Percentiles rank a stretch among this genome's conserved stretches.
These are phyloP conservation scores for Trichoderma pleuroti DNA, from an alignment of 2,329 filamentous ascomycete genomes.

Conservation along the genomic window DNA sequence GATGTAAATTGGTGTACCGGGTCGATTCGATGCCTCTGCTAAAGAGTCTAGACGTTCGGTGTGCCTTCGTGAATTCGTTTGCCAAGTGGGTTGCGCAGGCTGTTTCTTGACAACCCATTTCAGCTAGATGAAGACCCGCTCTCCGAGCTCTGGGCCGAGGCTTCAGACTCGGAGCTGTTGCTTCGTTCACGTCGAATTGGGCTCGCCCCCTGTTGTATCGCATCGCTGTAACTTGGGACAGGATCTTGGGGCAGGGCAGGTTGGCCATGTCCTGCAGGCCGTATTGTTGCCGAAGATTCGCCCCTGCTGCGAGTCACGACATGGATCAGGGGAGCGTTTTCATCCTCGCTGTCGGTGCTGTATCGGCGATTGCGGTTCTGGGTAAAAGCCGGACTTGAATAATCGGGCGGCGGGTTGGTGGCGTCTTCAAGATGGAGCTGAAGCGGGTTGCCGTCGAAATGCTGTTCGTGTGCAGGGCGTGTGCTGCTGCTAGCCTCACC, in stretches of 20 bases:
- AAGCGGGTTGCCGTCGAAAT: constrained; percentile 37
- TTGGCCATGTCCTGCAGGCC: constrained; percentile 26
- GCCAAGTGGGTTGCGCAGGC: neutral
- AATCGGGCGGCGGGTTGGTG: constrained; percentile 66
- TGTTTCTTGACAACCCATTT: neutral
- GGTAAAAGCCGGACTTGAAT: constrained; percentile 60
- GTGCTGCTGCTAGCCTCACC: constrained; percentile 53
- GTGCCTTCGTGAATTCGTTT: constrained; percentile 10
- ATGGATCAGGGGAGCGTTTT: constrained; percentile 51
- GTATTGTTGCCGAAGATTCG: constrained; percentile 43
- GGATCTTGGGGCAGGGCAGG: constrained; percentile 38
- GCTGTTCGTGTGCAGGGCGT: constrained; percentile 25
- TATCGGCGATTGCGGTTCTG: constrained; percentile 51
- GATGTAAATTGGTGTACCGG: neutral
- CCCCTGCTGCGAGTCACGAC: constrained; percentile 50
- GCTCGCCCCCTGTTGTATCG: constrained; percentile 52
- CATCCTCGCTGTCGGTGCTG: constrained; percentile 55
- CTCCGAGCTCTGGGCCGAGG: constrained; percentile 16
- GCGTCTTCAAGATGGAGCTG: constrained; percentile 50
- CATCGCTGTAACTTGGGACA: constrained; percentile 80
- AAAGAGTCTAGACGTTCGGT: neutral
- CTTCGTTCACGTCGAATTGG: constrained; percentile 23
- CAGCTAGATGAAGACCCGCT: constrained; percentile 14
- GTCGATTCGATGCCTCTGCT: neutral
- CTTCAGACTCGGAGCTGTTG: constrained; percentile 26